Evolutionary conservation across 2,329 filamentous ascomycete genomes (phyloP), one percentile per base, ranked within the genome.

Genomic region (Aspergillus costaricaensis): DNA sequence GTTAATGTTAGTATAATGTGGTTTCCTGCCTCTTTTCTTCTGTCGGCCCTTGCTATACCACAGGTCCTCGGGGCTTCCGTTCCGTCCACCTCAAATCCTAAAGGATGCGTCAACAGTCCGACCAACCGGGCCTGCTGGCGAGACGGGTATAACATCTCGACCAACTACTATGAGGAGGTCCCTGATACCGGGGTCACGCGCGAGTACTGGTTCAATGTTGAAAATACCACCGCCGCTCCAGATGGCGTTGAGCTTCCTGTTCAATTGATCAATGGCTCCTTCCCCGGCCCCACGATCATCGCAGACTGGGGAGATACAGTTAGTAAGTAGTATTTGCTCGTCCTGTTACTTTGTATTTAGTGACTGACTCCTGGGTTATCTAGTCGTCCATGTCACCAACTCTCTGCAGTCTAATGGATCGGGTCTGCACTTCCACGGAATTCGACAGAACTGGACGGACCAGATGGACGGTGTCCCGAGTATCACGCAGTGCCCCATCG

Each of bases 251-350:
- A 72, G 0, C 73, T 79, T 8, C 65, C 79, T 27, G 76, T 80
- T 12, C 65, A 80, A 59, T 79, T 90, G 38, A 79, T 91, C 70
- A 89, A 90, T 70, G 85, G 84, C 6, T 81, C 85, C 41, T 88
- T 85, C 62, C 89, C 89, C 0, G 90, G 88, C 0, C 90, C 89
- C 1, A 80, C 82, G 14, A 85, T 92, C 58, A 82, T 83, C 62
- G 87, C 84, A 12, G 82, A 87, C 73, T 88, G 85, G 85, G 86
- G 86, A 38, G 86, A 88, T 67, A 44, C 41, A 7, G 41, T 44
- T 3, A 21, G 41, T 44, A 23, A 15, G 41, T 36, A 36, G 30
- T 5, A 36, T 14, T 36, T 3, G 3, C 9, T 4, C 10, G 2
- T 15, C 10, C 9, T 21, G 9, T 4, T 23, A 21, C 9, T 12